Conservation (phyloP, 495 filamentous ascomycete species). For the Neurospora sp. region DNA sequence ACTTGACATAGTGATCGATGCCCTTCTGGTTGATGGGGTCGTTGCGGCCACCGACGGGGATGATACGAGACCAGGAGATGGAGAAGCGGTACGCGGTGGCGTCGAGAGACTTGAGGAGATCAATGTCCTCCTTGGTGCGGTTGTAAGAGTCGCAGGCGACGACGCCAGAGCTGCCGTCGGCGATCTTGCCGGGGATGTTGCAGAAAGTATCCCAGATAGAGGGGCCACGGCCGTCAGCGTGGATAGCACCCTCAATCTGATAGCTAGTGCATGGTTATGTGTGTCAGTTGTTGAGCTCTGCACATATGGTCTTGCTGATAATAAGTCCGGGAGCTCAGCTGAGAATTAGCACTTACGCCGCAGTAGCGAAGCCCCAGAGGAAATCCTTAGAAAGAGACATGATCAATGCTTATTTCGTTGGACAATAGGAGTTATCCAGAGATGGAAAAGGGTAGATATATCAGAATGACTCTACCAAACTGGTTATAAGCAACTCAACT, state of each 20-base stretch:
- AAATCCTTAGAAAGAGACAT: slow-evolving; percentile 62
- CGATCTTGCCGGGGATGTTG: slow-evolving; percentile 63
- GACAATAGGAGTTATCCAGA: not conserved
- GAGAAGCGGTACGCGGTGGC: slow-evolving; percentile 66
- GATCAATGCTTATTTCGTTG: slow-evolving; percentile 5
- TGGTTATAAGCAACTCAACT: not conserved
- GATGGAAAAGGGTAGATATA: not conserved
- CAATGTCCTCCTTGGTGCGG: slow-evolving; percentile 63
- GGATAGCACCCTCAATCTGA: slow-evolving; percentile 63
- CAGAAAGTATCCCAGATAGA: slow-evolving; percentile 76
- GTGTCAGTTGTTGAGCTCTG: not conserved
- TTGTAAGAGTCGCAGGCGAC: slow-evolving; percentile 72
- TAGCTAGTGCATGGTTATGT: slow-evolving; percentile 36
- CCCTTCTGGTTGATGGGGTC: slow-evolving; percentile 52
- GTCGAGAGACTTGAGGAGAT: slow-evolving; percentile 53
- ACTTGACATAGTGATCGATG: slow-evolving; percentile 50
- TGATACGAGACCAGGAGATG: slow-evolving; percentile 63
- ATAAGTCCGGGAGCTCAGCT: not conserved
- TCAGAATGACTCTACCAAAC: not conserved
- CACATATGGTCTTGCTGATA: not conserved
- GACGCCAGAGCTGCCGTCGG: slow-evolving; percentile 56
- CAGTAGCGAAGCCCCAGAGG: slow-evolving; percentile 75
- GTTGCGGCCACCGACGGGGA: slow-evolving; percentile 53
- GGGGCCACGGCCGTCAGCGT: slow-evolving; percentile 58
- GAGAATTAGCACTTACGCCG: slow-evolving; percentile 41